Conservation (phyloP, 2,329 filamentous ascomycete species). For the Epicoccum sorghinum region DNA sequence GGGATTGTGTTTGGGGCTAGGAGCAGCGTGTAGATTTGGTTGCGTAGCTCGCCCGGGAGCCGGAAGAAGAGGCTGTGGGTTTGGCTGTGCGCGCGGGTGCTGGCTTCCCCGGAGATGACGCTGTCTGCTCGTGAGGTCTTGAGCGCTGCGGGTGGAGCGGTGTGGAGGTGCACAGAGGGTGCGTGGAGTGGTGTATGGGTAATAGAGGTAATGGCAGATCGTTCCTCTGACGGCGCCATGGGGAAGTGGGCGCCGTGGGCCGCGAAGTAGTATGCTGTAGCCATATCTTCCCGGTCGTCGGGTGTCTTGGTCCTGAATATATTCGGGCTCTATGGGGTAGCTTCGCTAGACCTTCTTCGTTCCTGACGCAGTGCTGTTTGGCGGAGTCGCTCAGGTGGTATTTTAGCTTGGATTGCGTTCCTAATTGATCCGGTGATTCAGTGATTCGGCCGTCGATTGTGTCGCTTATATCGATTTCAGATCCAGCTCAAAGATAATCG, state of each 20-base stretch:
- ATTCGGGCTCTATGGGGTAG: not conserved
- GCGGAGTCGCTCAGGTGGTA: conserved; percentile 1
- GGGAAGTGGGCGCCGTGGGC: conserved; percentile 29
- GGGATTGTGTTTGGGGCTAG: conserved; percentile 34
- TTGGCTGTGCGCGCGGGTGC: conserved; percentile 16
- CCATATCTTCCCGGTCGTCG: conserved; percentile 13
- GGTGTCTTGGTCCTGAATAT: not conserved
- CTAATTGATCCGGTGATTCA: conserved; percentile 5
- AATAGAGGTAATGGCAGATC: not conserved
- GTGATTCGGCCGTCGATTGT: conserved; percentile 8
- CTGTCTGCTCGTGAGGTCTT: conserved; percentile 11
- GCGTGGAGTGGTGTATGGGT: no score
- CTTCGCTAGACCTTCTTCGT: conserved; percentile 10
- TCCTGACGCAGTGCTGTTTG: not conserved
- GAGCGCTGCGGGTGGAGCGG: not conserved
- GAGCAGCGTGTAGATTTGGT: conserved; percentile 60
- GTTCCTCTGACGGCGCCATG: conserved; percentile 12
- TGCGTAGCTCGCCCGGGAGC: conserved; percentile 66
- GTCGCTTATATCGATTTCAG: conserved; percentile 1
- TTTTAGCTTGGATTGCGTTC: conserved; percentile 3
- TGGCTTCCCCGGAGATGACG: not conserved
- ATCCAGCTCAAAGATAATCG: not conserved
- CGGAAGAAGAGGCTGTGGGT: conserved; percentile 42
- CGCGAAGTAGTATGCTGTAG: conserved; percentile 28
- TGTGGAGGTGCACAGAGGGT: no score